These are phyloP conservation scores for Saccharum officinarum DNA, from an alignment of 176 grass and related monocot species.

Conservation along the genomic window DNA sequence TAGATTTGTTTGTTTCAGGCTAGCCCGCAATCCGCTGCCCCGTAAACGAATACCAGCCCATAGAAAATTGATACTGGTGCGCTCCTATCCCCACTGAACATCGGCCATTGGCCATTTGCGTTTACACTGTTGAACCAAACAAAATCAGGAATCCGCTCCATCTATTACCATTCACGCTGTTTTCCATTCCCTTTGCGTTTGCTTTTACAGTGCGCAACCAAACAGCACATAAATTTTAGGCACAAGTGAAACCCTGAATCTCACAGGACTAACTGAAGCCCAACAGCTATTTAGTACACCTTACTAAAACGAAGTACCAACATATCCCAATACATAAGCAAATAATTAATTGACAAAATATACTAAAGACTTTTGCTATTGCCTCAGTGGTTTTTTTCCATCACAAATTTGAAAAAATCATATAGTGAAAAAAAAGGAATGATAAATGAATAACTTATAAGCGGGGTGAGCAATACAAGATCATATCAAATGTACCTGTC, in stretches of 20 bases:
- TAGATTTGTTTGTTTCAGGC: no score
- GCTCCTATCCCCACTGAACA: no score
- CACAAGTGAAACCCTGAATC: neutral
- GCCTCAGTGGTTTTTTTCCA: neutral
- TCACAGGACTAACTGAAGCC: neutral
- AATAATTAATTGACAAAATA: neutral
- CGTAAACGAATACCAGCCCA: no score
- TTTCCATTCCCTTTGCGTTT: no score
- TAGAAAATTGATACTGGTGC: no score
- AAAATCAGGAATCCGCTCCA: no score
- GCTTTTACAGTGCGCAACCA: no score
- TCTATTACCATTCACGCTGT: no score
- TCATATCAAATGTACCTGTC: constrained; percentile 57
- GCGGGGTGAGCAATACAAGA: neutral
- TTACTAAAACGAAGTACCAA: constrained; percentile 31
- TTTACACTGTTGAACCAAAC: no score
- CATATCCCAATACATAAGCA: neutral
- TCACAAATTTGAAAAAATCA: neutral
- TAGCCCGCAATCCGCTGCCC: no score
- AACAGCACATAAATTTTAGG: neutral
- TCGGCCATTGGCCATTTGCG: no score
- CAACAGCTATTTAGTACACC: neutral
- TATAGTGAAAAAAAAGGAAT: neutral
- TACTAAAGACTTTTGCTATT: neutral
- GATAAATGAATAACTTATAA: neutral